These are phyloP conservation scores for Sphaerosporella brunnea DNA, from an alignment of 495 filamentous ascomycete species.

Conservation along the genomic window DNA sequence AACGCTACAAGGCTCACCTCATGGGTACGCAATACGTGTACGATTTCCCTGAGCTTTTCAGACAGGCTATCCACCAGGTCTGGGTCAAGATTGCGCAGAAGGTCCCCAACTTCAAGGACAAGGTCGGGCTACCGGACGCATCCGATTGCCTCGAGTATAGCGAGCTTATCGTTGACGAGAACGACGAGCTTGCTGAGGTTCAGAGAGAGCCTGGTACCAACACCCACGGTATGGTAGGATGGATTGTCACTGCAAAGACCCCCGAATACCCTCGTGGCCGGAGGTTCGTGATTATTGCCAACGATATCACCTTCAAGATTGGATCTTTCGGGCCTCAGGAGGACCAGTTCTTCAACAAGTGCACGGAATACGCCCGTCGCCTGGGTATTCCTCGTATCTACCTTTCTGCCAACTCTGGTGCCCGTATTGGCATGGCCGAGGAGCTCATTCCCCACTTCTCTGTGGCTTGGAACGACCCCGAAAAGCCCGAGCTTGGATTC, in stretches of 20 bases:
- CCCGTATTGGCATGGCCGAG: constrained; percentile 88
- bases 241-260: constrained; percentile 89
- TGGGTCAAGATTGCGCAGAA: constrained; percentile 60
- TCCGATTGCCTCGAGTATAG: constrained; percentile 92
- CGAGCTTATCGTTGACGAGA: constrained; percentile 85
- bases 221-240: constrained; percentile 93
- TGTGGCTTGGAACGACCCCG: constrained; percentile 82
- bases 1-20: constrained; percentile 95
- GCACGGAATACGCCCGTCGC: constrained; percentile 83
- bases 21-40: constrained; percentile 99
- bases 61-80: constrained; percentile 91
- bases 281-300: constrained; percentile 88
- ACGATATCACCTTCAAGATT: constrained; percentile 98
- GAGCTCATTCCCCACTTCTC: constrained; percentile 93
- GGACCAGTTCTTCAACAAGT: constrained; percentile 98
- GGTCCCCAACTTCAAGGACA: constrained; percentile 52
- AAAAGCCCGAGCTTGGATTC: constrained; percentile 78
- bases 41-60: constrained; percentile 98
- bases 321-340: constrained; percentile 92
- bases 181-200: constrained; percentile 80
- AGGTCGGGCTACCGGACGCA: constrained; percentile 61
- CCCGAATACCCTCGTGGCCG: constrained; percentile 92
- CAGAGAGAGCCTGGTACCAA: constrained; percentile 87
- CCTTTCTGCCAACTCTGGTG: constrained; percentile 97
- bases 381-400: constrained; percentile 93